These are phyloP conservation scores for Cordyceps tenuipes DNA, from an alignment of 2,329 filamentous ascomycete genomes.

Conservation along the genomic window DNA sequence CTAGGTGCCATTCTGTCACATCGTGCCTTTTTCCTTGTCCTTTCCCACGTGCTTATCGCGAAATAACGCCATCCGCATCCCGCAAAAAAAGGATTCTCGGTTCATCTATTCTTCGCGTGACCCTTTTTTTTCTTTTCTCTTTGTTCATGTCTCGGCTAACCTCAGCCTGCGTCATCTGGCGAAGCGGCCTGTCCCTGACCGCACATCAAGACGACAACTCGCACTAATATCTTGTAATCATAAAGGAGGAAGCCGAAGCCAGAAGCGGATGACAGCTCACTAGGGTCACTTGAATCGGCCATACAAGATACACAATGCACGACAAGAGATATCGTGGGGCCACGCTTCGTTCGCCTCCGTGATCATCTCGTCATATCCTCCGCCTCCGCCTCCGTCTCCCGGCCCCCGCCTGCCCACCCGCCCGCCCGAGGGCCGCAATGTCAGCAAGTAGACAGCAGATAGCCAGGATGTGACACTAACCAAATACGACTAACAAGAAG, in stretches of 20 bases:
- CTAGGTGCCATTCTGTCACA: not conserved
- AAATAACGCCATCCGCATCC: not conserved
- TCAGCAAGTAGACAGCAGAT: not conserved
- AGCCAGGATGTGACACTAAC: too few relatives aligned
- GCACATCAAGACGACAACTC: not conserved
- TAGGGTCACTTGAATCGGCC: not conserved
- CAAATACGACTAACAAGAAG: too few relatives aligned
- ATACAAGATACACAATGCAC: too few relatives aligned
- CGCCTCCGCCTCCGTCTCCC: too few relatives aligned
- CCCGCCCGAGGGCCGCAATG: conserved; percentile 1
- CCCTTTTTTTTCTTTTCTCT: not conserved
- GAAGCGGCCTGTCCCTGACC: not conserved
- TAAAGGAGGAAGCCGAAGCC: not conserved
- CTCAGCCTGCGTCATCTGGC: not conserved
- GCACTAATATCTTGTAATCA: not conserved
- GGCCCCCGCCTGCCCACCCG: too few relatives aligned
- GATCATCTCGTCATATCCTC: too few relatives aligned
- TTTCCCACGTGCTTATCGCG: not conserved
- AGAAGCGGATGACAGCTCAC: conserved; percentile 6
- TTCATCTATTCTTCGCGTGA: not conserved
- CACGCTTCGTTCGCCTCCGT: too few relatives aligned
- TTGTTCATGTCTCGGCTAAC: not conserved
- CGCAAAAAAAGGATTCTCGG: not conserved
- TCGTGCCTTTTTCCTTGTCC: not conserved
- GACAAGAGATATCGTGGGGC: conserved; percentile 8